These are phyloP conservation scores for Leptographium flavum DNA, from an alignment of 2,329 filamentous ascomycete genomes.

Conservation along the genomic window DNA sequence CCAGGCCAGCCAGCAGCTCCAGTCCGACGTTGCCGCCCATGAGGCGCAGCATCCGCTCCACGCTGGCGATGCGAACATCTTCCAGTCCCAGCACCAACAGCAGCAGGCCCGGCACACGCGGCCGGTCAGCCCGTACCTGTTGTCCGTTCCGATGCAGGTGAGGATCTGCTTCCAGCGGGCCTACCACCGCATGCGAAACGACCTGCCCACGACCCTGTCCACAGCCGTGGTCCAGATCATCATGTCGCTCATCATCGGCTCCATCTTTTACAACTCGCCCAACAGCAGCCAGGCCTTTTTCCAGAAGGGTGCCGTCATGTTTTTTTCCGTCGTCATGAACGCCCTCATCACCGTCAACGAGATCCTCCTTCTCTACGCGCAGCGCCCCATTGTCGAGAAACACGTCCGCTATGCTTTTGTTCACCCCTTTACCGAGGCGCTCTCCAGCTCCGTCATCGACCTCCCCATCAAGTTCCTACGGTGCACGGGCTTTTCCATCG, in stretches of 20 bases:
- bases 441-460: constrained; percentile 73
- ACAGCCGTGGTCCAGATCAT: constrained; percentile 68
- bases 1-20: constrained; percentile 33
- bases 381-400: constrained; percentile 86
- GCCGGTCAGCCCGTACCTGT: constrained; percentile 45
- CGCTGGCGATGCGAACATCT: constrained; percentile 20
- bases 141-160: constrained; percentile 39
- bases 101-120: constrained; percentile 35
- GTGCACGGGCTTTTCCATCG: constrained; percentile 65
- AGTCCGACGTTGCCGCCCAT: constrained; percentile 41
- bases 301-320: constrained; percentile 62
- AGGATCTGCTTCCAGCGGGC: constrained; percentile 47
- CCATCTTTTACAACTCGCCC: constrained; percentile 8
- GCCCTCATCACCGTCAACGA: constrained; percentile 70
- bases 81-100: constrained; percentile 31
- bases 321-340: constrained; percentile 79
- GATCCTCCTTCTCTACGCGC: constrained; percentile 73
- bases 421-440: constrained; percentile 74
- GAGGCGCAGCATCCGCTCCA: constrained; percentile 30
- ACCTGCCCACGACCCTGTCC: constrained; percentile 60
- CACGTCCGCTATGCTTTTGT: constrained; percentile 77
- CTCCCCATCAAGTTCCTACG: constrained; percentile 67
- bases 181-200: constrained; percentile 65
- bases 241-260: constrained; percentile 18
- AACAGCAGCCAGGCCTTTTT: constrained; percentile 22